These are phyloP conservation scores for Crucibulum laeve DNA, from an alignment of 768 basidiomycete genomes.

Conservation along the genomic window DNA sequence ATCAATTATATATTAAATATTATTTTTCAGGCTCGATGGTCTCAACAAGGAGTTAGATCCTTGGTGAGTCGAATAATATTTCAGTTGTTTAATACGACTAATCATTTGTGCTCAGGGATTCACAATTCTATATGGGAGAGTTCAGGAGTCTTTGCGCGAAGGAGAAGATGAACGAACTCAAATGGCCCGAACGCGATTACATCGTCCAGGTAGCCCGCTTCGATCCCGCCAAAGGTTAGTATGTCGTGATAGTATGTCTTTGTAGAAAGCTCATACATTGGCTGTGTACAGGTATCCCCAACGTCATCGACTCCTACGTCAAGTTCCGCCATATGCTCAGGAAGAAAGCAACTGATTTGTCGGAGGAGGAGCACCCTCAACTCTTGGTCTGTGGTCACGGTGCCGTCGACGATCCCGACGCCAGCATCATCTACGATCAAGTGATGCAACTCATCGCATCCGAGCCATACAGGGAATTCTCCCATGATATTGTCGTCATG, in stretches of 20 bases:
- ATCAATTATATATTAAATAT: slow-evolving; percentile 5
- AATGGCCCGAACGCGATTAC: slow-evolving; percentile 82
- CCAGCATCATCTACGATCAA: slow-evolving; percentile 86
- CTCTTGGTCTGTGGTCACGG: slow-evolving; percentile 86
- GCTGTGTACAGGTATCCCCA: slow-evolving; percentile 61
- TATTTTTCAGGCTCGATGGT: slow-evolving; percentile 70
- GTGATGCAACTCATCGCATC: slow-evolving; percentile 56
- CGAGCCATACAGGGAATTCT: slow-evolving; percentile 46
- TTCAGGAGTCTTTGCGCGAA: slow-evolving; percentile 73
- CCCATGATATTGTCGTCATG: slow-evolving; percentile 72
- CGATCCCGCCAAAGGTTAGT: slow-evolving; percentile 64
- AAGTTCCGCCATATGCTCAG: slow-evolving; percentile 71
- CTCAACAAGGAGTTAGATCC: slow-evolving; percentile 83
- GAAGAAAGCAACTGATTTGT: slow-evolving; percentile 33
- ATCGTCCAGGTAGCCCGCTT: slow-evolving; percentile 92
- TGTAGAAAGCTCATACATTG: background rate
- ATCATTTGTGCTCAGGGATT: slow-evolving; percentile 40
- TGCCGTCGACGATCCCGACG: slow-evolving; percentile 93
- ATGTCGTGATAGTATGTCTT: background rate
- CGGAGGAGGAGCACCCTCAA: slow-evolving; percentile 60
- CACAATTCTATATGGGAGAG: slow-evolving; percentile 87
- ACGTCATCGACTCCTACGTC: slow-evolving; percentile 84
- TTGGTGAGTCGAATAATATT: slow-evolving; percentile 35
- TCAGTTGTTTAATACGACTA: background rate
- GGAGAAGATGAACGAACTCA: slow-evolving; percentile 77